phyloP scores from a whole-genome alignment of 2,329 filamentous ascomycete genomes.

The Rhytidhysteron rufulum region DNA sequence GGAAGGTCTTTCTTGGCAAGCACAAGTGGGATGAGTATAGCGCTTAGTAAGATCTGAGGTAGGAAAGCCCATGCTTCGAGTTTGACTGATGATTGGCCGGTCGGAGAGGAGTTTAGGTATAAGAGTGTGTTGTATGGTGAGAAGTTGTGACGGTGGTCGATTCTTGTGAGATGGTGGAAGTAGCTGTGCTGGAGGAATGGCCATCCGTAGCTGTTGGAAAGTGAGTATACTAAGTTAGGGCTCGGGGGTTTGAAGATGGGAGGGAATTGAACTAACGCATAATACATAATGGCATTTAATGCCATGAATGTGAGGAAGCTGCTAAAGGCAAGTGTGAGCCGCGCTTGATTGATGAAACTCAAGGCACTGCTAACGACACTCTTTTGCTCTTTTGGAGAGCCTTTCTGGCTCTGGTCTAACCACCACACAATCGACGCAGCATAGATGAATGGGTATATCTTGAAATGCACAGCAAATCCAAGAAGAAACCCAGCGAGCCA shows the following conservation, averaged over 20 bases:
- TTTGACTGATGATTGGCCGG: conserved; percentile 37
- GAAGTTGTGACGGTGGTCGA: conserved; percentile 98
- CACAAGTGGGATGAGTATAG: conserved; percentile 68
- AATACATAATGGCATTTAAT: conserved; percentile 78
- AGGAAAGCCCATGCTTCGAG: conserved; percentile 83
- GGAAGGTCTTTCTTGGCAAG: conserved; percentile 79
- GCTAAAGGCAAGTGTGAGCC: conserved; percentile 57
- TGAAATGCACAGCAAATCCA: conserved; percentile 88
- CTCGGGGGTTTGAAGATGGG: no score
- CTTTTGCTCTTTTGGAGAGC: conserved; percentile 8
- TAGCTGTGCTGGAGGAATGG: conserved; percentile 88
- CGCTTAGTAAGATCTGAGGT: conserved; percentile 79
- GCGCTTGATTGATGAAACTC: conserved; percentile 29
- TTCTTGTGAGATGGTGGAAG: conserved; percentile 84
- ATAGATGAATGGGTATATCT: conserved; percentile 98
- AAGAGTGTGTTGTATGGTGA: conserved; percentile 91
- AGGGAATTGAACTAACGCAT: conserved; percentile 50
- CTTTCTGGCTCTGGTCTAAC: no score
- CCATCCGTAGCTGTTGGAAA: conserved; percentile 71
- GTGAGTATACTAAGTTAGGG: no score
- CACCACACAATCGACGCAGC: conserved; percentile 77
- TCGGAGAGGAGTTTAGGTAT: conserved; percentile 72
- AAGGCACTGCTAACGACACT: conserved; percentile 17
- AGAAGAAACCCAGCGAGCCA: conserved; percentile 69
- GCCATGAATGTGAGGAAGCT: conserved; percentile 70